Conservation (phyloP, 345 rosid species). For the Raphanus sativus region DNA sequence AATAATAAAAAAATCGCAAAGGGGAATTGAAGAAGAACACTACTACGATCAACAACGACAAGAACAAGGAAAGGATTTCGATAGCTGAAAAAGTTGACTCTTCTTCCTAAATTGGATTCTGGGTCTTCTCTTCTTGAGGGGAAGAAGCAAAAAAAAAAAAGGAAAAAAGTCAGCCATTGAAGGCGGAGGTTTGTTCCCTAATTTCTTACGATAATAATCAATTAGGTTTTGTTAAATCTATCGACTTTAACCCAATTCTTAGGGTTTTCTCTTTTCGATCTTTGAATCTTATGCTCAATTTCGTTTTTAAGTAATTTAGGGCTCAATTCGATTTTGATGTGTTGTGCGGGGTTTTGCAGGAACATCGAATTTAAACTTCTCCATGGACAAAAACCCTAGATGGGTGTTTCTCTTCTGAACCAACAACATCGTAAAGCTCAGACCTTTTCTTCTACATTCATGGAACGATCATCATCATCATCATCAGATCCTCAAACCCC, state of each 20-base stretch:
- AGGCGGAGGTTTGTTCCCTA: slow-evolving; percentile 17
- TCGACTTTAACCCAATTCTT: neutral
- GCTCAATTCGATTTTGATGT: slow-evolving; percentile 9
- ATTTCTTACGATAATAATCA: neutral
- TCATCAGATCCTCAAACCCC: slow-evolving; percentile 40
- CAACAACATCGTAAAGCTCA: slow-evolving; percentile 47
- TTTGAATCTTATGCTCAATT: neutral
- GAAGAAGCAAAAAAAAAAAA: neutral
- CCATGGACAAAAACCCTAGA: slow-evolving; percentile 44
- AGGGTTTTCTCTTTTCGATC: slow-evolving; percentile 16
- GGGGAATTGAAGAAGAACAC: slow-evolving; percentile 13
- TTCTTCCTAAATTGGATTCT: neutral
- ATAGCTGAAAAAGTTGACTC: slow-evolving; percentile 34
- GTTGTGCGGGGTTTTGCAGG: slow-evolving; percentile 18
- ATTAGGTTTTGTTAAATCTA: neutral
- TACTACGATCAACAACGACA: neutral
- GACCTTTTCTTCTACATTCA: slow-evolving; percentile 51
- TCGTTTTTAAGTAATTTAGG: neutral
- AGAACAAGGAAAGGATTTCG: neutral
- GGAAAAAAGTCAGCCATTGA: neutral
- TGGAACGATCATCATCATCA: slow-evolving; percentile 60
- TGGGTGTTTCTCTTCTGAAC: slow-evolving; percentile 65
- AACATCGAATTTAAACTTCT: no score
- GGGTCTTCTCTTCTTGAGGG: slow-evolving; percentile 26
- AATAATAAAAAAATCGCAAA: slow-evolving; percentile 15